Evolutionary conservation across 768 basidiomycete species (phyloP).

Genomic region (Tulasnella sp.): DNA sequence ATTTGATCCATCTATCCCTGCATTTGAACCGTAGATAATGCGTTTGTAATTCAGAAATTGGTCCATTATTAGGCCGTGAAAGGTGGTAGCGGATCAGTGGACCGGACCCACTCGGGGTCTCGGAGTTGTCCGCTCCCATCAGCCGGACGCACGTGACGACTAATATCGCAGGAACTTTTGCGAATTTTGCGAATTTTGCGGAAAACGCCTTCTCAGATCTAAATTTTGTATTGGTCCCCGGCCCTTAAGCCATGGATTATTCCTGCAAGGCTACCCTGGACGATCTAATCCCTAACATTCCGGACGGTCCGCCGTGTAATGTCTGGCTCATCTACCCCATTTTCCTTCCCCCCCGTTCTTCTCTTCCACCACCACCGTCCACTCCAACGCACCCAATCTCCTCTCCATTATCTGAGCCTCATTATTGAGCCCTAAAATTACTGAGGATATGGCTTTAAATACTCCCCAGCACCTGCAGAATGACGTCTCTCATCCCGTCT

Average conservation of each 20-base stretch:
- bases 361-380: constrained; percentile 2
- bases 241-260: constrained; percentile 1
- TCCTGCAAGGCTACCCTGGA: not conserved
- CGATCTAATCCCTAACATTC: constrained; percentile 2
- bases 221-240: constrained; percentile 3
- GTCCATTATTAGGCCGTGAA: not conserved
- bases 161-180: constrained; percentile 1
- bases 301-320: constrained; percentile 8
- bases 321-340: constrained; percentile 11
- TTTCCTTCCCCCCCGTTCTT: not conserved
- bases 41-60: constrained; percentile 12
- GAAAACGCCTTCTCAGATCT: constrained; percentile 5
- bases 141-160: constrained; percentile 3
- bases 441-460: constrained; percentile 16
- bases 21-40: not conserved
- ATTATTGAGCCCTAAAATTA: constrained; percentile 9
- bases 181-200: constrained; percentile 1
- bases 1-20: constrained; percentile 7
- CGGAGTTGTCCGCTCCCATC: not conserved
- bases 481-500: constrained; percentile 6
- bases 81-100: constrained; percentile 1
- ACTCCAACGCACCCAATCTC: constrained; percentile 6
- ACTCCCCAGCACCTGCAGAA: not conserved
- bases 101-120: not conserved
- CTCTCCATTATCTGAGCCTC: constrained; percentile 2